Evolutionary conservation across 768 basidiomycete genomes (phyloP).

Genomic region (Udeniomyces megalosporus): DNA sequence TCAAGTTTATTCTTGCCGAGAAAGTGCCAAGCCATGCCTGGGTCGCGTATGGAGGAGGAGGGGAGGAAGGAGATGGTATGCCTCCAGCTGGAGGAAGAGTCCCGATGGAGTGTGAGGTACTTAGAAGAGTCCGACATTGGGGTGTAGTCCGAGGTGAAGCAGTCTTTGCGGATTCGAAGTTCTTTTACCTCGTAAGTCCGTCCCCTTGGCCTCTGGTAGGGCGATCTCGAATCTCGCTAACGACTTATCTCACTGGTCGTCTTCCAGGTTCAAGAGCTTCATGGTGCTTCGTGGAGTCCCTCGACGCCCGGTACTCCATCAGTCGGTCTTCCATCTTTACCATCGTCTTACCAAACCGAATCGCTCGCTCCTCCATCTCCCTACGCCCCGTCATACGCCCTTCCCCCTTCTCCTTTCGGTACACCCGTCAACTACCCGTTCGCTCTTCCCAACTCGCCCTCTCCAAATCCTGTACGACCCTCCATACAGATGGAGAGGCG

Average conservation of each 20-base stretch:
- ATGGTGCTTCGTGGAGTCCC: constrained; percentile 66
- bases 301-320: constrained; percentile 7
- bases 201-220: not conserved
- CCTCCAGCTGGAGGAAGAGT: constrained; percentile 27
- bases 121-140: constrained; percentile 56
- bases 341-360: not conserved
- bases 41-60: constrained; percentile 25
- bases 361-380: constrained; percentile 5
- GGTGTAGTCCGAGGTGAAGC: constrained; percentile 71
- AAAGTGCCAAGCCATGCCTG: constrained; percentile 22
- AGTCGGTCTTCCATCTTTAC: not conserved
- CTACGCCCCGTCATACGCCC: constrained; percentile 8
- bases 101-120: constrained; percentile 66
- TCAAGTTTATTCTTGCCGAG: constrained; percentile 84
- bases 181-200: constrained; percentile 65
- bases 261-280: constrained; percentile 62
- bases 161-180: constrained; percentile 63
- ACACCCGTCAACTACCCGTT: not conserved
- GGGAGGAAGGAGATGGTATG: constrained; percentile 15
- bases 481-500: constrained; percentile 43
- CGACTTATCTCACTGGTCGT: constrained; percentile 3
- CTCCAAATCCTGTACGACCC: constrained; percentile 13
- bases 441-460: constrained; percentile 18
- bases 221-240: not conserved
- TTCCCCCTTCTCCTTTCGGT: constrained; percentile 11